Base-by-base conservation (phyloP, 2,329 filamentous ascomycete genomes). In the Hypoxylon sp. region DNA sequence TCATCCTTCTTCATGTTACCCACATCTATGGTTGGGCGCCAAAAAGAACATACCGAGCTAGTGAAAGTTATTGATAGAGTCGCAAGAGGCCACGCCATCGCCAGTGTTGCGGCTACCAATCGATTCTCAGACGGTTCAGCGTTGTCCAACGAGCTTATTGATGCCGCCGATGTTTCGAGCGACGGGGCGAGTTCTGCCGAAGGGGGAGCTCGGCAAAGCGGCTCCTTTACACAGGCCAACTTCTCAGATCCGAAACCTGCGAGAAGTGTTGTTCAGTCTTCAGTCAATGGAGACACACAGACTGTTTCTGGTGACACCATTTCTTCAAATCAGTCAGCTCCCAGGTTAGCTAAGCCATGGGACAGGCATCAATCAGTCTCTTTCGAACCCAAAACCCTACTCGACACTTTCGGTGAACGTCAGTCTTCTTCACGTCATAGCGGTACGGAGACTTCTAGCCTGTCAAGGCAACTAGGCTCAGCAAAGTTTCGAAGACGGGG, bases 1-100 rank as follows among this genome's bases (percentile, higher is more conserved):
- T 97, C 94, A 0, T 97, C 94, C 3, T 96, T 97, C 77, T 98
- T 98, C 80, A 92, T 94, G 72, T 86, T 98, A 19, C 95, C 95
- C 0, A 88, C 89, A 0, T 85, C 86, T 64, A 94, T 97, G 85
- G 92, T 97, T 71, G 95, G 95, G 3, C 88, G 94, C 37, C 85
- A 91, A 31, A 84, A 88, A 68, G 93, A 97, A 77, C 89, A 89
- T 46, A 84, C 90, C 51, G 87, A 87, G 39, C 87, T 98, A 8
- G 81, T 94, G 42, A 87, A 85, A 71, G 87, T 96, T 37, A 93
- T 98, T 54, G 91, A 97, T 70, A 90, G 89, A 51, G 91, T 94
- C 53, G 88, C 92, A 19, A 89, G 85, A 75, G 90, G 86, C 35
- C 92, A 94, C 64, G 77, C 83, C 8, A 76, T 85, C 48, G 81